Percentiles rank a stretch among this genome's conserved stretches.
These are phyloP conservation scores for Coccomyxa subellipsoidea DNA, from an alignment of 163 green algal species.

Conservation along the genomic window DNA sequence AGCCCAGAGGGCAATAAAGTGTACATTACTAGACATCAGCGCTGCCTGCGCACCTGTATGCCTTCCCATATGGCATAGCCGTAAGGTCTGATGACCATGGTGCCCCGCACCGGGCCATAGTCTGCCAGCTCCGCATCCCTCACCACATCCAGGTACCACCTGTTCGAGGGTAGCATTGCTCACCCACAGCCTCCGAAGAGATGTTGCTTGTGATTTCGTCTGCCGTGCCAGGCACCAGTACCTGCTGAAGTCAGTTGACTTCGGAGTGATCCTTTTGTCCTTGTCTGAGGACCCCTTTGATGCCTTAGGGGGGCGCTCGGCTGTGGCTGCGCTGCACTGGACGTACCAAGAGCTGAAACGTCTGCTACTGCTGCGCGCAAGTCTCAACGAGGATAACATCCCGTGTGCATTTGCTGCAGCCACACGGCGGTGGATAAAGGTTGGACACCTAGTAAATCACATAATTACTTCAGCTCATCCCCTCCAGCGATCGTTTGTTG, in stretches of 20 bases:
- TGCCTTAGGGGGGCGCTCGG: neutral
- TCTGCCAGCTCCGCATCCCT: constrained; percentile 91
- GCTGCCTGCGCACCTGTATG: constrained; percentile 63
- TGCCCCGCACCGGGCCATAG: constrained; percentile 95
- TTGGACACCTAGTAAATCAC: neutral
- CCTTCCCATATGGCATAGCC: constrained; percentile 80
- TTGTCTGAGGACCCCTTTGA: neutral
- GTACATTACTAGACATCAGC: neutral
- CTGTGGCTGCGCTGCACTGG: neutral
- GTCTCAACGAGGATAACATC: neutral
- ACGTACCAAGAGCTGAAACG: neutral
- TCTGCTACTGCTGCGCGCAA: neutral
- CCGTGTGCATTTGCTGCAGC: neutral
- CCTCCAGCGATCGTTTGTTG: too few species aligned
- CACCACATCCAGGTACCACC: constrained; percentile 98
- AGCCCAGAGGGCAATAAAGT: neutral
- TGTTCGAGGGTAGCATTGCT: constrained; percentile 14
- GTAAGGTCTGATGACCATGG: constrained; percentile 97
- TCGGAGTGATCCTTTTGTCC: constrained; percentile 2
- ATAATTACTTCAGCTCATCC: neutral
- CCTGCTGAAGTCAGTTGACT: neutral
- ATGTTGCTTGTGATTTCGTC: neutral
- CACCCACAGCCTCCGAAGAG: neutral
- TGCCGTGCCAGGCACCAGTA: neutral
- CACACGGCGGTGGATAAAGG: neutral